phyloP scores from a whole-genome alignment of 495 filamentous ascomycete genomes.

The Venustampulla echinocandica region DNA sequence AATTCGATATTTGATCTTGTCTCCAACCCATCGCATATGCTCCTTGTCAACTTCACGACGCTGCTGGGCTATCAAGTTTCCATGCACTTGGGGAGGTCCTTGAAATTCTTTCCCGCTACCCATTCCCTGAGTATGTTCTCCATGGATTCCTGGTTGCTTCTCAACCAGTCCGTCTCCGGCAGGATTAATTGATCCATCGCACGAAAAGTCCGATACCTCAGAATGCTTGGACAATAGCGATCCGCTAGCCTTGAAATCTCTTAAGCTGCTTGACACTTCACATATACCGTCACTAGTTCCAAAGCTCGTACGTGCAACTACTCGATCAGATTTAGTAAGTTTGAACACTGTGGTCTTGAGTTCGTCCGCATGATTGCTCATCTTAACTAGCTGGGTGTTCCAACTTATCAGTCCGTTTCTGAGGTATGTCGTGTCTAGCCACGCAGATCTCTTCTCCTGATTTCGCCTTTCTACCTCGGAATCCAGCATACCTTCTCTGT shows the following conservation, averaged over 20 bases:
- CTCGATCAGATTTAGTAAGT: background rate
- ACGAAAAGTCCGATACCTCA: background rate
- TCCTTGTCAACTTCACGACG: background rate
- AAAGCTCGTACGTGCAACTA: background rate
- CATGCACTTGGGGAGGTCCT: background rate
- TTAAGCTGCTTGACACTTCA: background rate
- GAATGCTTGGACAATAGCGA: background rate
- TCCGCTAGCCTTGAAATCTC: background rate
- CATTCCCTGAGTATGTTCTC: no score
- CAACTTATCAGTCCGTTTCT: constrained; percentile 22
- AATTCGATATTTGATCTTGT: constrained; percentile 19
- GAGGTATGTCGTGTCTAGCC: constrained; percentile 23
- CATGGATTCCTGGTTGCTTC: background rate
- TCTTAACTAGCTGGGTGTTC: constrained; percentile 23
- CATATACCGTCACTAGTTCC: background rate
- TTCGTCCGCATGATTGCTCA: constrained; percentile 15
- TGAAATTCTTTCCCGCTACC: background rate
- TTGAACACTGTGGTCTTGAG: constrained; percentile 10
- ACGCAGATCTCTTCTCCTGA: constrained; percentile 18
- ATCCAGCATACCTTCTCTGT: background rate
- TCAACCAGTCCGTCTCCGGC: background rate
- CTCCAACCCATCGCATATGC: constrained; percentile 14
- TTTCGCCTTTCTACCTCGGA: constrained; percentile 11
- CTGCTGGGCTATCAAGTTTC: background rate
- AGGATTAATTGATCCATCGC: background rate